Evolutionary conservation across 2,329 filamentous ascomycete genomes (phyloP).

Genomic region (Polychaeton citri): DNA sequence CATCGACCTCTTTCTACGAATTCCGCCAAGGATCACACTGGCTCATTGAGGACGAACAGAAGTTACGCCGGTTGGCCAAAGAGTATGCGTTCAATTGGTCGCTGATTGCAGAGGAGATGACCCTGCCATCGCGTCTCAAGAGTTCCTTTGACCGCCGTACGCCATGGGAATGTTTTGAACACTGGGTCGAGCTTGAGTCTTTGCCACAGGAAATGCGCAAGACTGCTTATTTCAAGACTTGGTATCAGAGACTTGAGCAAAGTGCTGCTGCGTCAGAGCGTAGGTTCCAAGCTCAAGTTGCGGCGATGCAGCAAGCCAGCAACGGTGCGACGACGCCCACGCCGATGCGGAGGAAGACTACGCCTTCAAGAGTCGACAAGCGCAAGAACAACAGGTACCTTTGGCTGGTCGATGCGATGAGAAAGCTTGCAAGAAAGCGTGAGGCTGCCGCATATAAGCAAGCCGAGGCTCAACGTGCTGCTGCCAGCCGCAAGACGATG

Average conservation of each 20-base stretch:
- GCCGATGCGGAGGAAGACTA: constrained; percentile 54
- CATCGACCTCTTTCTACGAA: constrained; percentile 80
- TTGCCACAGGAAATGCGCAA: constrained; percentile 87
- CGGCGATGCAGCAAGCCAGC: constrained; percentile 37
- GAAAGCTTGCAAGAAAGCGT: constrained; percentile 87
- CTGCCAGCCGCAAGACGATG: constrained; percentile 62
- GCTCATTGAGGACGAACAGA: constrained; percentile 81
- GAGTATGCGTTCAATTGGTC: constrained; percentile 98
- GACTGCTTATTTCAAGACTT: constrained; percentile 83
- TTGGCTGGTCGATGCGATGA: constrained; percentile 83
- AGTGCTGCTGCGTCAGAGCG: constrained; percentile 47
- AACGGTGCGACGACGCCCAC: constrained; percentile 37
- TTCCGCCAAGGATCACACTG: constrained; percentile 77
- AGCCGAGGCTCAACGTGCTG: constrained; percentile 56
- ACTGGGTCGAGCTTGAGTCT: constrained; percentile 86
- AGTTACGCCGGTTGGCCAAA: constrained; percentile 69
- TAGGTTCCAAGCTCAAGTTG: constrained; percentile 44
- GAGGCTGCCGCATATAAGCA: constrained; percentile 79
- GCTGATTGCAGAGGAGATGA: constrained; percentile 70
- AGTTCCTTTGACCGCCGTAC: constrained; percentile 82
- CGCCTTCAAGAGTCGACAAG: constrained; percentile 73
- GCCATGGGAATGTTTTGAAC: constrained; percentile 97
- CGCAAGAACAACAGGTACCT: constrained; percentile 77
- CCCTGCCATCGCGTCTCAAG: constrained; percentile 60
- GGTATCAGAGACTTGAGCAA: constrained; percentile 49